Percentiles rank a stretch among this genome's conserved stretches.
Conservation (phyloP, 495 filamentous ascomycete genomes). For the Sphaerosporella brunnea region DNA sequence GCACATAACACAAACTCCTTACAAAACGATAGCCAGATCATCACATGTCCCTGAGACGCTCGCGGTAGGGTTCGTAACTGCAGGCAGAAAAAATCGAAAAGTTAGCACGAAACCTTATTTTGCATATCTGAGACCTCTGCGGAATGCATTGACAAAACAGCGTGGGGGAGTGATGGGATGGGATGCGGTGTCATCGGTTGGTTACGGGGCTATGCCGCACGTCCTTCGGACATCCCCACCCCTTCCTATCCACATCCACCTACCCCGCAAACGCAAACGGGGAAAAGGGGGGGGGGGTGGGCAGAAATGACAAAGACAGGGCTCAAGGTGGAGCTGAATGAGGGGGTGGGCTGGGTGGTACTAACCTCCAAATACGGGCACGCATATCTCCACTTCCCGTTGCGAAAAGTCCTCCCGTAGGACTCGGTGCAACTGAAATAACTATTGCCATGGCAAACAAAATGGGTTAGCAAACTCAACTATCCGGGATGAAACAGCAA, state of each 20-base stretch:
- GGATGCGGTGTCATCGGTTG: no score
- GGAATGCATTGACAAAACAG: slow-evolving; percentile 7
- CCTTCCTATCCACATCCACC: no score
- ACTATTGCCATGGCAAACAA: slow-evolving; percentile 33
- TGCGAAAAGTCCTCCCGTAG: slow-evolving; percentile 60
- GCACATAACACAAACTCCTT: no score
- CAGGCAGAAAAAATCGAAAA: slow-evolving; percentile 15
- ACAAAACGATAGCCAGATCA: no score
- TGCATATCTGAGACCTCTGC: slow-evolving; percentile 9
- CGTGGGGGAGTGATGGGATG: slow-evolving; percentile 11
- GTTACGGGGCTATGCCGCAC: no score
- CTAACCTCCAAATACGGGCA: slow-evolving; percentile 59
- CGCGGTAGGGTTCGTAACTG: slow-evolving; percentile 23
- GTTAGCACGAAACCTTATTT: slow-evolving; percentile 19
- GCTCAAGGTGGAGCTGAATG: slow-evolving; percentile 2
- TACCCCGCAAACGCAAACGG: no score
- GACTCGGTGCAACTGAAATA: slow-evolving; percentile 76
- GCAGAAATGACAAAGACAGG: slow-evolving; percentile 13
- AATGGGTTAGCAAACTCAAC: slow-evolving; percentile 1
- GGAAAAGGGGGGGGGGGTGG: no score
- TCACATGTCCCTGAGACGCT: no score
- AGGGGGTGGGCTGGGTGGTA: background rate
- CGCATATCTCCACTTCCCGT: slow-evolving; percentile 83
- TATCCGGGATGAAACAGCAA: background rate
- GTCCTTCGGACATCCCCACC: no score